Conservation (phyloP, 805 yeast genomes). For the Ogataea ganodermae region DNA sequence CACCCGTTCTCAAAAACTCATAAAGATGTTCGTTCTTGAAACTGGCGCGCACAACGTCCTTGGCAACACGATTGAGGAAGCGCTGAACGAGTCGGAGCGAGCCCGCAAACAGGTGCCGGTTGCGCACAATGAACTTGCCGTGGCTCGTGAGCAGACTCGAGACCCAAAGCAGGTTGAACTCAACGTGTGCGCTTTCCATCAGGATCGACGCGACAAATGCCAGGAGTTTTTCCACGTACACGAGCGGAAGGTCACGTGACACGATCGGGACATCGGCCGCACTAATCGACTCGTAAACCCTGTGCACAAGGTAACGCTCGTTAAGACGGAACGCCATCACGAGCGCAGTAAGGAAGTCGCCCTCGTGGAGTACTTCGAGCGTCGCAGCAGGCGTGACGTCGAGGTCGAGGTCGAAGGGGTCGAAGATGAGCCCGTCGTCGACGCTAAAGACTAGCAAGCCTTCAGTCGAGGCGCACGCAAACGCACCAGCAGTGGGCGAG, state of each 20-base stretch:
- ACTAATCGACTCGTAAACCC: slow-evolving; percentile 74
- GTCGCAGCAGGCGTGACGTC: slow-evolving; percentile 87
- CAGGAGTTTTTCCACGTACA: slow-evolving; percentile 70
- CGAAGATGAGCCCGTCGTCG: slow-evolving; percentile 74
- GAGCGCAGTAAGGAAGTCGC: slow-evolving; percentile 71
- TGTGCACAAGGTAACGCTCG: slow-evolving; percentile 70
- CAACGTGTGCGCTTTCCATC: slow-evolving; percentile 77
- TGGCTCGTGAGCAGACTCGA: slow-evolving; percentile 66
- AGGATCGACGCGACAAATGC: slow-evolving; percentile 68
- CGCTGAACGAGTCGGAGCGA: slow-evolving; percentile 71
- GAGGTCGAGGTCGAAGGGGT: slow-evolving; percentile 91
- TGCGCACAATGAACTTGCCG: slow-evolving; percentile 68
- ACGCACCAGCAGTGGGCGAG: slow-evolving; percentile 87
- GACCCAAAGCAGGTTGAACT: slow-evolving; percentile 83
- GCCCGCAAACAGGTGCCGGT: slow-evolving; percentile 63
- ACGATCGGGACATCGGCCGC: slow-evolving; percentile 68
- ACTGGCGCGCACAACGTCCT: slow-evolving; percentile 62
- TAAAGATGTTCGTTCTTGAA: slow-evolving; percentile 56
- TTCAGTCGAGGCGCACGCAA: slow-evolving; percentile 95
- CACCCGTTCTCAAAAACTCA: slow-evolving; percentile 45
- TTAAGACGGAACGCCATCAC: slow-evolving; percentile 94
- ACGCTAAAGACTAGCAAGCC: slow-evolving; percentile 83
- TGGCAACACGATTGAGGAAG: slow-evolving; percentile 71
- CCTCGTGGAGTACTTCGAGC: slow-evolving; percentile 56
- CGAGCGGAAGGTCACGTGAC: slow-evolving; percentile 68